phyloP scores from a whole-genome alignment of 2,329 filamentous ascomycete species.

The Podosphaera xanthii region DNA sequence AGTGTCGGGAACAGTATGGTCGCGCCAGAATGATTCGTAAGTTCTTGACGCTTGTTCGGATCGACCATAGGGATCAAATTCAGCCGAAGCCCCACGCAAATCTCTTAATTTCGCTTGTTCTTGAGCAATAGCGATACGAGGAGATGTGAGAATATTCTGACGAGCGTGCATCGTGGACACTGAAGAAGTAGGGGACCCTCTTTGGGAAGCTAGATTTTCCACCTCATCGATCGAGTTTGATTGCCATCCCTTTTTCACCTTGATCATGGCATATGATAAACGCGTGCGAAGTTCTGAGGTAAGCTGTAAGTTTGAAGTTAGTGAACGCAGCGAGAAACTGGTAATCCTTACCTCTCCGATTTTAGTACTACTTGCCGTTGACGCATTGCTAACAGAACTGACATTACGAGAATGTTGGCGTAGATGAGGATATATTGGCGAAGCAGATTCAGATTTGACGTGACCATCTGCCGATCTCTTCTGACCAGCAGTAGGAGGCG shows the following conservation, averaged over 20 bases:
- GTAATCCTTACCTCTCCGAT: slow-evolving; percentile 46
- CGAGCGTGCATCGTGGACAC: slow-evolving; percentile 30
- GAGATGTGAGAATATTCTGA: slow-evolving; percentile 30
- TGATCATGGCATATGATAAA: slow-evolving; percentile 81
- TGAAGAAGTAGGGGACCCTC: slow-evolving; percentile 37
- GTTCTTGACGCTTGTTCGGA: slow-evolving; percentile 14
- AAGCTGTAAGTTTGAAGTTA: slow-evolving; percentile 12
- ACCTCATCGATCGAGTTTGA: slow-evolving; percentile 55
- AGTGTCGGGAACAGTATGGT: slow-evolving; percentile 18
- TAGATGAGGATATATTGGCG: slow-evolving; percentile 16
- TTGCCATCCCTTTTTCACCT: slow-evolving; percentile 79
- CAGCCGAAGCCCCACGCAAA: slow-evolving; percentile 7
- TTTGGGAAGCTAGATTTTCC: slow-evolving; percentile 48
- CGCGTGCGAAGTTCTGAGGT: slow-evolving; percentile 51
- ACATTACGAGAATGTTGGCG: slow-evolving; percentile 44
- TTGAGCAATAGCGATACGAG: slow-evolving; percentile 21
- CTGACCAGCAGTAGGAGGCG: slow-evolving; percentile 21
- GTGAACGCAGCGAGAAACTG: neutral
- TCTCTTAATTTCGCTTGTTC: slow-evolving; percentile 12
- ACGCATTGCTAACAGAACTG: slow-evolving; percentile 39
- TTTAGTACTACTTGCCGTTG: slow-evolving; percentile 37
- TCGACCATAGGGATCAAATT: slow-evolving; percentile 17
- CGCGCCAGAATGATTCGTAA: slow-evolving; percentile 25
- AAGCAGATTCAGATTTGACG: slow-evolving; percentile 32
- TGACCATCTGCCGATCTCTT: slow-evolving; percentile 61